phyloP scores from a whole-genome alignment of 805 yeast genomes.

The Candida ovalis region DNA sequence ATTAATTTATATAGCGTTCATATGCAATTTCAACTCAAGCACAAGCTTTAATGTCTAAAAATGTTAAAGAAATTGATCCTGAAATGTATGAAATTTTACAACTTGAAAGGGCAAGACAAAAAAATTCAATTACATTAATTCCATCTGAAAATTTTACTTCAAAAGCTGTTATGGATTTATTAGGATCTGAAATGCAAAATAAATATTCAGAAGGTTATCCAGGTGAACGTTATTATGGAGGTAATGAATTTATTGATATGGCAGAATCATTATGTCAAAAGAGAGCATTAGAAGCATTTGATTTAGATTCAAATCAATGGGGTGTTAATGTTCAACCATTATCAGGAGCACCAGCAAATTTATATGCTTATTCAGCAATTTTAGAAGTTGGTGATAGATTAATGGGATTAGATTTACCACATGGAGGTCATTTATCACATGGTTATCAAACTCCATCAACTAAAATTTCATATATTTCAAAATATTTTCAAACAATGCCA shows the following conservation, averaged over 20 bases:
- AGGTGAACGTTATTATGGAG: constrained; percentile 98
- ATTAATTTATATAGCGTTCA: constrained; percentile 1
- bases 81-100: constrained; percentile 69
- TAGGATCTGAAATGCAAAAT: constrained; percentile 97
- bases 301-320: constrained; percentile 79
- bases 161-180: constrained; percentile 90
- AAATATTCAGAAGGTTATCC: constrained; percentile 99
- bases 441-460: constrained; percentile 95
- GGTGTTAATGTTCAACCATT: constrained; percentile 97
- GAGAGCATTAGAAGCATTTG: constrained; percentile 90
- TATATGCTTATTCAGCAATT: constrained; percentile 93
- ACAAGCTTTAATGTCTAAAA: constrained; percentile 53
- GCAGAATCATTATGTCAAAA: constrained; percentile 90
- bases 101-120: constrained; percentile 88
- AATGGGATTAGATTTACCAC: constrained; percentile 98
- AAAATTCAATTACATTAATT: constrained; percentile 87
- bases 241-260: constrained; percentile 94
- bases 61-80: constrained; percentile 64
- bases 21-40: constrained; percentile 49
- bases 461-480: constrained; percentile 93
- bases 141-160: constrained; percentile 98
- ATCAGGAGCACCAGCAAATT: constrained; percentile 97
- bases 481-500: constrained; percentile 98
- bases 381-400: constrained; percentile 94
- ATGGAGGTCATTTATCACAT: constrained; percentile 98